phyloP scores from a whole-genome alignment of 192 early-diverging fungal genomes.

The Spizellomyces sp. region DNA sequence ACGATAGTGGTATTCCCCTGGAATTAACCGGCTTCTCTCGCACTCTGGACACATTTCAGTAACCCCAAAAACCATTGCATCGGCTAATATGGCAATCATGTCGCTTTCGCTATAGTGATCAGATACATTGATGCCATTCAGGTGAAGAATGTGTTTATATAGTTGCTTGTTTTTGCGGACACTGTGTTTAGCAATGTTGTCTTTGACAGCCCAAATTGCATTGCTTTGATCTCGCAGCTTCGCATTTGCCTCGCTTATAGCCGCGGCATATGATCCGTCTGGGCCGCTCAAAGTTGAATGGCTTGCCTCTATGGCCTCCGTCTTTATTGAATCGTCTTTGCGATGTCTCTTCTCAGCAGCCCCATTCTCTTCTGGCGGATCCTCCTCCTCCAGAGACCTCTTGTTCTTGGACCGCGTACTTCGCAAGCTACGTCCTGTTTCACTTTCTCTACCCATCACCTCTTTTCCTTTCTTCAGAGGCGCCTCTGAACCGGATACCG shows the following conservation, averaged over 20 bases:
- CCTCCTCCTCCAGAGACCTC: not conserved
- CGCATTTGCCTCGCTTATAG: not conserved
- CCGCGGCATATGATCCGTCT: too few species aligned
- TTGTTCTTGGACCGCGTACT: slow-evolving; percentile 1
- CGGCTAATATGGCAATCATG: not conserved
- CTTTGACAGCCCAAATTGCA: slow-evolving; percentile 18
- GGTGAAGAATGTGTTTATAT: not conserved
- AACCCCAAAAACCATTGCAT: slow-evolving; percentile 27
- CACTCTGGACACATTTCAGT: slow-evolving; percentile 23
- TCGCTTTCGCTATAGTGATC: not conserved
- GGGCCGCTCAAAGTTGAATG: not conserved
- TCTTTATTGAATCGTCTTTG: not conserved
- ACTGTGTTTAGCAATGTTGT: not conserved
- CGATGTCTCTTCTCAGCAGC: not conserved
- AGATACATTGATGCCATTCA: slow-evolving; percentile 6
- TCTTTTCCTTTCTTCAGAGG: too few species aligned
- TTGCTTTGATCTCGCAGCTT: slow-evolving; percentile 22
- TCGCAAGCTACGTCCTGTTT: not conserved
- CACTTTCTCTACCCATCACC: too few species aligned
- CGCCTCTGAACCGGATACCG: too few species aligned
- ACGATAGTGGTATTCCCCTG: slow-evolving; percentile 9
- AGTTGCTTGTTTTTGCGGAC: not conserved
- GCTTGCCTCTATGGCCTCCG: not conserved
- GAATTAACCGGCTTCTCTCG: slow-evolving; percentile 2
- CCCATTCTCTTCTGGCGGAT: not conserved